A percentile compares a stretch with the other conserved stretches of the same genome.
Evolutionary conservation across 2,329 filamentous ascomycete genomes (phyloP).

Genomic region (Xylaria sp.): DNA sequence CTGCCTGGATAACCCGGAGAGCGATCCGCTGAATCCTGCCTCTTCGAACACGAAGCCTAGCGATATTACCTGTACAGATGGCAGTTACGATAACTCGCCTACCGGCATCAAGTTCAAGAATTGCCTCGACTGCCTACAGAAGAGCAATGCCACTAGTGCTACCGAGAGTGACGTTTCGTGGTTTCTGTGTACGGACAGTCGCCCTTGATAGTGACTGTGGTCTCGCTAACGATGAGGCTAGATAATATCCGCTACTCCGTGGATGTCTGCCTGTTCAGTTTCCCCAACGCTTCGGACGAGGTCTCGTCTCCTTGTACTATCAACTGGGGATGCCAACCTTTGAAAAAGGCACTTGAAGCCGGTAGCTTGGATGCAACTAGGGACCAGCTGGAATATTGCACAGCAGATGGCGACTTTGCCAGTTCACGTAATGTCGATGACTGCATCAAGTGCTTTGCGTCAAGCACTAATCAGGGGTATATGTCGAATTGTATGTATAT

Average conservation of each 20-base stretch:
- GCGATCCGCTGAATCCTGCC: conserved; percentile 50
- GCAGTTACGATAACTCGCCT: conserved; percentile 52
- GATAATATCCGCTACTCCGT: conserved; percentile 63
- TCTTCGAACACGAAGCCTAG: conserved; percentile 56
- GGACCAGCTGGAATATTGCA: conserved; percentile 56
- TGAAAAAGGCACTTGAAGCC: conserved; percentile 53
- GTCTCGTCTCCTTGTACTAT: conserved; percentile 58
- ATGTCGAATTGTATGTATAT: conserved; percentile 60
- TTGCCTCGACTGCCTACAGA: conserved; percentile 60
- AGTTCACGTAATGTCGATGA: conserved; percentile 47
- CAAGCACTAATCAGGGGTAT: conserved; percentile 55
- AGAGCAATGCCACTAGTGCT: conserved; percentile 55
- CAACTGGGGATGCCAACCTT: conserved; percentile 54
- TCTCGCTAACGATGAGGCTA: conserved; percentile 46
- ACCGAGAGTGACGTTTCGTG: conserved; percentile 57
- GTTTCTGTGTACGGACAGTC: conserved; percentile 59
- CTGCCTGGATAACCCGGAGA: conserved; percentile 56
- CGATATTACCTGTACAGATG: conserved; percentile 61
- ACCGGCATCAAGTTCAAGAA: conserved; percentile 59
- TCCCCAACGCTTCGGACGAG: conserved; percentile 46
- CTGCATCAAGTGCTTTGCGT: conserved; percentile 58
- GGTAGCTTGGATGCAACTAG: conserved; percentile 48
- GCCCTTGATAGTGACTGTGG: background rate
- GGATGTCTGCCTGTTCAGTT: conserved; percentile 59
- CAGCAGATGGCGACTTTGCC: conserved; percentile 52